These are phyloP conservation scores for Chrysoporthe puriensis DNA, from an alignment of 2,329 filamentous ascomycete species.

Conservation along the genomic window DNA sequence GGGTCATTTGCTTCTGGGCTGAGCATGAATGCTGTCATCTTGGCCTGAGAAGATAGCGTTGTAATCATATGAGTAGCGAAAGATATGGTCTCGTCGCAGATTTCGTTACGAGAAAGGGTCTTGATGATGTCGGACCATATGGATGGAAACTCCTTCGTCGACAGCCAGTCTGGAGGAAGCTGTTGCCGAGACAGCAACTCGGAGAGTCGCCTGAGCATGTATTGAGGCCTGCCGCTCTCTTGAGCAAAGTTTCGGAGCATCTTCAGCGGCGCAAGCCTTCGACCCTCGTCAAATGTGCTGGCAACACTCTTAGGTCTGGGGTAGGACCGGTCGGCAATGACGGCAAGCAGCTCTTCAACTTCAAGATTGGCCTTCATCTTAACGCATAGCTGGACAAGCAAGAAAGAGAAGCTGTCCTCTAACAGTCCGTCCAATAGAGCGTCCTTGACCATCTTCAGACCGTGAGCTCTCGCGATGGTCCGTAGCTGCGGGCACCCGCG, in stretches of 20 bases:
- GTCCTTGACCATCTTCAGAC: conserved; percentile 45
- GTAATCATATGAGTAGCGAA: conserved; percentile 43
- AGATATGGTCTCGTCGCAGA: conserved; percentile 39
- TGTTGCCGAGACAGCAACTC: conserved; percentile 39
- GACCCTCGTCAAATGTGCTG: conserved; percentile 36
- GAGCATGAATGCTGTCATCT: not conserved
- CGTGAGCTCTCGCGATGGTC: conserved; percentile 51
- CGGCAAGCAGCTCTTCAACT: conserved; percentile 45
- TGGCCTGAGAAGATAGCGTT: conserved; percentile 34
- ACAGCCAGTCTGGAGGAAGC: conserved; percentile 50
- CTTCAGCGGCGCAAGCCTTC: conserved; percentile 37
- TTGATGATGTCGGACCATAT: conserved; percentile 47
- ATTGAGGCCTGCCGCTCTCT: conserved; percentile 37
- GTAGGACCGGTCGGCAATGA: conserved; percentile 41
- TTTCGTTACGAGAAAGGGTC: conserved; percentile 38
- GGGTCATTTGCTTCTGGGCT: conserved; percentile 24
- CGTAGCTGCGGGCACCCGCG: conserved; percentile 52
- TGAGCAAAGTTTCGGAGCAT: conserved; percentile 41
- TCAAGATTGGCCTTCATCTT: conserved; percentile 43
- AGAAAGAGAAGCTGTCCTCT: conserved; percentile 43
- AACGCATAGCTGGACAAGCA: conserved; percentile 48
- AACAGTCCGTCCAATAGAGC: conserved; percentile 49
- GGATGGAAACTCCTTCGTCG: conserved; percentile 44
- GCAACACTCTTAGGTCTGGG: conserved; percentile 40
- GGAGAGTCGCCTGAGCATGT: conserved; percentile 44